Base-by-base conservation (phyloP, 495 filamentous ascomycete genomes). In the Aspergillus indologenus region DNA sequence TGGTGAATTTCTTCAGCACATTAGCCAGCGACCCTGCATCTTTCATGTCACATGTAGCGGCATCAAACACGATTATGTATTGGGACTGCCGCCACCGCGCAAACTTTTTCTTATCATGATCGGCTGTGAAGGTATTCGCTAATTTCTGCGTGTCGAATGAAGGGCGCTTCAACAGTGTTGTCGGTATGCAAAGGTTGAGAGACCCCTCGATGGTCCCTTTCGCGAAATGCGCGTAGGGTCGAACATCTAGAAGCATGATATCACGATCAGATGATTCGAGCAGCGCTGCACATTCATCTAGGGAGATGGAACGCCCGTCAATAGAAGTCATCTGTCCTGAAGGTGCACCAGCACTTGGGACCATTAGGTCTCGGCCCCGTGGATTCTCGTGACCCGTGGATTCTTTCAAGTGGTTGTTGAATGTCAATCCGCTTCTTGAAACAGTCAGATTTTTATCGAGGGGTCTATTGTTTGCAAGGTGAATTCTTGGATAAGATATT, bases 151-250 rank as follows among this genome's bases (percentile, higher is more conserved):
- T 82, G 61, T 93, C 91, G 72, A 93, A 98, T 0, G 94, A 93
- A 11, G 89, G 86, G 53, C 94, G 81, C 71, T 97, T 98, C 45
- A 98, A 74, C 42, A 98, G 73, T 0, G 93, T 98, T 9, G 94
- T 98, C 0, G 94, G 94, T 56, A 98, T 95, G 61, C 95, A 98
- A 14, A 98, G 79, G 72, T 96, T 98, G 47, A 98, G 71, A 0
- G 94, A 91, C 6, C 86, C 87, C 45, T 75, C 68, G 20, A 98
- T 89, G 23, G 88, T 84, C 48, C 88, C 87, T 44, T 85, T 79
- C 12, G 86, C 80, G 68, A 86, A 97, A 64, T 92, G 90, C 11
- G 90, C 88, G 58, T 87, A 91, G 7, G 94, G 90, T 19, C 94
- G 85, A 29, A 98, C 82, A 72, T 98, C 94, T n/a, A 98, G 71